Base-by-base conservation (phyloP, 2,329 filamentous ascomycete species). In the Pseudocercospora vitis region DNA sequence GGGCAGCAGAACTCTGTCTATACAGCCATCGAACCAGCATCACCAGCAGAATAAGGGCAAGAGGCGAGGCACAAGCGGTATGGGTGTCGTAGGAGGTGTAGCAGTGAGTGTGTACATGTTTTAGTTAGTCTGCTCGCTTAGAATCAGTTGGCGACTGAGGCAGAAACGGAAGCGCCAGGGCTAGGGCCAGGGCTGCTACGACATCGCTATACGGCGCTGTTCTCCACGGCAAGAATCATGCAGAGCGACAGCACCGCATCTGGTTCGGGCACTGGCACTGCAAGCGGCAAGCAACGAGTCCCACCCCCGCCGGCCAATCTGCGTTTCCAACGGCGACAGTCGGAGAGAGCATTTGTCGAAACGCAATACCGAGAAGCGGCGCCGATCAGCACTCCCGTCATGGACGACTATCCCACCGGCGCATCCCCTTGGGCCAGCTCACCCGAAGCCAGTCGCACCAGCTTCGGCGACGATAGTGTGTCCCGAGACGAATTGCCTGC, bases 341-440 rank as follows among this genome's bases (percentile, higher is more conserved):
- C 60, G 48, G 69, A 71, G 55, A 62, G 67, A 19, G 67, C 66
- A 8, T 71, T 63, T 53, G 56, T 60, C 50, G 68, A 71, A 53
- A 64, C 62, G 18, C 51, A 61, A n/a, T 65, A 65, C 54, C 48
- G 57, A n/a, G 57, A 56, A 40, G 52, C 59, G 24, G 63, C 63
- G 7, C 60, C 64, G 16, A 64, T 57, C 40, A 45, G 26, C 42
- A 45, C 42, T 28, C 42, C 42, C n/a, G 16, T 45, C 42, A 88
- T 88, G 85, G 85, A 88, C n/a, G n/a, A n/a, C 69, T 88, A 88
- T 70, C 84, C 42, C 42, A 59, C 75, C 29, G 84, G 78, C 49
- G 63, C 75, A 52, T 86, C 83, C 29, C 85, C 85, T 50, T 88
- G 85, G 85, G 84, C 79, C 8, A 45, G 24, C 24, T 81, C 82